These are phyloP conservation scores for Herpetomonas samuelpessoai DNA, from an alignment of 208 protist genomes.

Conservation along the genomic window DNA sequence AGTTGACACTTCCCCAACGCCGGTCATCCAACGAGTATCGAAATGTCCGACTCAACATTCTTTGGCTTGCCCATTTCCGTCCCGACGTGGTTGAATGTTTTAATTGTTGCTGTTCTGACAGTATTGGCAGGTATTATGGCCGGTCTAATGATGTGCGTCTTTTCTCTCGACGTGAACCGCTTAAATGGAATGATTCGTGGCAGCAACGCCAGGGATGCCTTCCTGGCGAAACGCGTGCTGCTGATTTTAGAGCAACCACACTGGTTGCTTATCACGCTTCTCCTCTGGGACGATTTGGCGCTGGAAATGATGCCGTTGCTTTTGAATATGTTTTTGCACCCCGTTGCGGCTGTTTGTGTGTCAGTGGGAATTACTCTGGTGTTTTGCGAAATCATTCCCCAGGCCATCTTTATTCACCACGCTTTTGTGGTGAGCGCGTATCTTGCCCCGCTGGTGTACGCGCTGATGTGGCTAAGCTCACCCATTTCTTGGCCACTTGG, in stretches of 20 bases:
- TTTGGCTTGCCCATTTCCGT: constrained; percentile 42
- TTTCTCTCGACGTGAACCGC: constrained; percentile 52
- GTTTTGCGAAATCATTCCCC: constrained; percentile 75
- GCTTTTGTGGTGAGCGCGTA: constrained; percentile 46
- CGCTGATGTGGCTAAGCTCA: constrained; percentile 51
- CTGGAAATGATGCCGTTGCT: constrained; percentile 73
- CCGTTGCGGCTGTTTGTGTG: constrained; percentile 37
- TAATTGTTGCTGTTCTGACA: constrained; percentile 48
- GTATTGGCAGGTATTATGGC: constrained; percentile 46
- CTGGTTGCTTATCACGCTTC: constrained; percentile 64
- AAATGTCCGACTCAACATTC: constrained; percentile 23
- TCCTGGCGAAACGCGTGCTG: constrained; percentile 35
- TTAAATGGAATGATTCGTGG: constrained; percentile 27
- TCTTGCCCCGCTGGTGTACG: constrained; percentile 45
- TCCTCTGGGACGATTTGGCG: constrained; percentile 56
- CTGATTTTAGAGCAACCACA: constrained; percentile 56
- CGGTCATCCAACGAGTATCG: too few relatives aligned
- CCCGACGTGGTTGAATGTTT: constrained; percentile 21
- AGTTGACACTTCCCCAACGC: too few relatives aligned
- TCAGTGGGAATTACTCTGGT: constrained; percentile 58
- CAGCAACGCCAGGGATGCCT: constrained; percentile 30
- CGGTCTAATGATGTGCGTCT: constrained; percentile 57
- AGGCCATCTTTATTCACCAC: constrained; percentile 64
- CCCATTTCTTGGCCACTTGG: constrained; percentile 68
- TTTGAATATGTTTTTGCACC: constrained; percentile 54